Evolutionary conservation across 768 basidiomycete species (phyloP), one percentile per base, ranked within the genome.

Genomic region (Roridomyces roridus): DNA sequence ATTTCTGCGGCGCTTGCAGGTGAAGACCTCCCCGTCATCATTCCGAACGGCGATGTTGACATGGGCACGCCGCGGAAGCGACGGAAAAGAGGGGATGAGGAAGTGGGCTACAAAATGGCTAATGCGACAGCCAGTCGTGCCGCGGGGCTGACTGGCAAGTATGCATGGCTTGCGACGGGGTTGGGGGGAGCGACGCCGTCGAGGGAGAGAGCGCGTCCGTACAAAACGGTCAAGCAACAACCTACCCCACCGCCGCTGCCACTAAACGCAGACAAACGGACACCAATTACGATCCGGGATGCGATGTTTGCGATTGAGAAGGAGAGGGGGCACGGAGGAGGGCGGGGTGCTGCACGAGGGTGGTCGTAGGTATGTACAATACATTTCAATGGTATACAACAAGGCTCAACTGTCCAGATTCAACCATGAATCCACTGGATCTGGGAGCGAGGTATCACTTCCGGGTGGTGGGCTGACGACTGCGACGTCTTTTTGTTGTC

Each of bases 121-220:
- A 94, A 96, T 69, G 89, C 87, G 23, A 88, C 89, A 5, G 94
- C 94, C 24, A 88, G 86, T 61, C 91, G 91, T 67, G 91, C 91
- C 6, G 91, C 92, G 11, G 94, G 94, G 0, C 66, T 92, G 20
- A 84, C 85, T 1, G 86, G 88, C n/a, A 88, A 87, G 70, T 94
- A 94, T 63, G 80, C 89, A 10, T 96, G 94, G 94, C 91, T 95
- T 89, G 91, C 77, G 15, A 80, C 87, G 7, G 82, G 84, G 4
- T 14, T 9, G 15, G 26, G 18, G 10, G 14, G 24, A 9, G 66
- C 35, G 57, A 59, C 15, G 58, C 64, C 11, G 62, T 65, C 10
- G 61, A 64, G 0, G 68, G 74, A 10, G 71, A 62, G 15, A 74
- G 78, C 46, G 44, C 55, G 60, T 0, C 54, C 86, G 10, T 90